A percentile compares a stretch with the other conserved stretches of the same genome.
These are phyloP conservation scores for Chrysoporthe austroafricana DNA, from an alignment of 2,329 filamentous ascomycete genomes.

Conservation along the genomic window DNA sequence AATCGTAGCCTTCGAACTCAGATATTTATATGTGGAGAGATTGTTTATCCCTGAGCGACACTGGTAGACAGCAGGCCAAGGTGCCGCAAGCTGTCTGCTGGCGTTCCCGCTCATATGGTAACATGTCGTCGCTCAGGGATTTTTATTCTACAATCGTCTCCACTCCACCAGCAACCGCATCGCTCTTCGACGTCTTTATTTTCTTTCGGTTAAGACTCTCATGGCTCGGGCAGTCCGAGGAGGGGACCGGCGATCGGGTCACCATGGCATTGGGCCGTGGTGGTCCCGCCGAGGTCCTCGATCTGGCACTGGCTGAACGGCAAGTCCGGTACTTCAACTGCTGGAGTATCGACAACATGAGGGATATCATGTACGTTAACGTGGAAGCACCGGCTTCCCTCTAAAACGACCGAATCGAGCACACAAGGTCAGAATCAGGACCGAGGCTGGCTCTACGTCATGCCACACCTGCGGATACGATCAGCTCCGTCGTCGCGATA, in stretches of 20 bases:
- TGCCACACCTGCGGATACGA: conserved; percentile 26
- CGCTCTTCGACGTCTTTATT: conserved; percentile 27
- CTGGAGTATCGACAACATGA: conserved; percentile 28
- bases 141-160: conserved; percentile 25
- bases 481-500: conserved; percentile 39
- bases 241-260: conserved; percentile 10
- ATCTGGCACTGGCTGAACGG: conserved; percentile 42
- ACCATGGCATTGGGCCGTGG: conserved; percentile 25
- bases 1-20: conserved; percentile 31
- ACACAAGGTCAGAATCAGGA: conserved; percentile 9
- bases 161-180: conserved; percentile 29
- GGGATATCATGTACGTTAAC: conserved; percentile 29
- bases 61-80: conserved; percentile 40
- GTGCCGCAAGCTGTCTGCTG: conserved; percentile 37
- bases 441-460: conserved; percentile 6
- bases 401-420: conserved; percentile 25
- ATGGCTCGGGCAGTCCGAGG: conserved; percentile 40
- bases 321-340: conserved; percentile 42
- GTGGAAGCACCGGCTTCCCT: conserved; percentile 20
- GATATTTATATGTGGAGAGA: conserved; percentile 32
- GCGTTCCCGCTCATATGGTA: conserved; percentile 25
- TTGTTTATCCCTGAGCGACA: conserved; percentile 30
- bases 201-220: conserved; percentile 29
- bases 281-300: conserved; percentile 15
- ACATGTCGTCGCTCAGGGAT: conserved; percentile 30